Evolutionary conservation across 2,329 filamentous ascomycete species (phyloP).

Genomic region (Fusarium chlamydosporum): DNA sequence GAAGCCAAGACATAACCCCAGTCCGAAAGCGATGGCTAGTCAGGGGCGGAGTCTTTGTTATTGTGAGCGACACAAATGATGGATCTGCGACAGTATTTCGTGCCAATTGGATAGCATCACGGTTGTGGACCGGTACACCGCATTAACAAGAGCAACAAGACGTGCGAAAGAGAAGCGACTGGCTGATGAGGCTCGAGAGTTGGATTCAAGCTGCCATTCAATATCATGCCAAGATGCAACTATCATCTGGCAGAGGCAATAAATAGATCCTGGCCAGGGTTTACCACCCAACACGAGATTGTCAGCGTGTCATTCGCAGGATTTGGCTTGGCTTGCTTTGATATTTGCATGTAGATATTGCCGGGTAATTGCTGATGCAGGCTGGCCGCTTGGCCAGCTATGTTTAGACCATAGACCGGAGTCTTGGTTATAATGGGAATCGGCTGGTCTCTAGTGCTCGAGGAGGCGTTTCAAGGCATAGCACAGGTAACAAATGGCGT

Average conservation of each 20-base stretch:
- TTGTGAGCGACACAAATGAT: constrained; percentile 35
- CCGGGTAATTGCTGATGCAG: constrained; percentile 27
- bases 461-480: constrained; percentile 35
- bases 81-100: constrained; percentile 16
- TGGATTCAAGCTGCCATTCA: constrained; percentile 8
- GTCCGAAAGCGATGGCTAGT: constrained; percentile 12
- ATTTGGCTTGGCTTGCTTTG: constrained; percentile 19
- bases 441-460: constrained; percentile 15
- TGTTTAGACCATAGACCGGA: constrained; percentile 20
- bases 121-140: constrained; percentile 25
- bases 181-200: constrained; percentile 16
- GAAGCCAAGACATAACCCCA: constrained; percentile 12
- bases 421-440: constrained; percentile 19
- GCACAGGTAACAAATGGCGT: constrained; percentile 14
- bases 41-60: constrained; percentile 30
- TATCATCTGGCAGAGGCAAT: constrained; percentile 33
- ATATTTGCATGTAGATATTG: background rate
- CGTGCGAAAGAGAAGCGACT: constrained; percentile 23
- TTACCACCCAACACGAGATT: constrained; percentile 18
- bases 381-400: constrained; percentile 27
- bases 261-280: constrained; percentile 31
- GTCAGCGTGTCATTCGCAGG: background rate
- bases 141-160: constrained; percentile 19
- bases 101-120: constrained; percentile 17
- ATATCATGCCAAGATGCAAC: constrained; percentile 29